Base-by-base conservation (phyloP, 192 early-diverging fungal genomes). In the Coemansia asiatica region DNA sequence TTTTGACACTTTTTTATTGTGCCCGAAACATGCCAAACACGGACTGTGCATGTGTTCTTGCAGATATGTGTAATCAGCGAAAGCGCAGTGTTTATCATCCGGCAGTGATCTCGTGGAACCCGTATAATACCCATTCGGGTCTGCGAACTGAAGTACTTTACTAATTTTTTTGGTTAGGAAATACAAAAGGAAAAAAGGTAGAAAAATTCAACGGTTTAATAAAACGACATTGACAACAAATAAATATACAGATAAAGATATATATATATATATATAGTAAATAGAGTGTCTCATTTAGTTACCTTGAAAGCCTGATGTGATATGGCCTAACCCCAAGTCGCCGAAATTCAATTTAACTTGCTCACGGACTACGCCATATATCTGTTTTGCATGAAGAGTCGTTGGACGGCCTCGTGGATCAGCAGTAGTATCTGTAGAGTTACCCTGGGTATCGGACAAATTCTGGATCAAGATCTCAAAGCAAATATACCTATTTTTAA, bases 1-100 rank as follows among this genome's bases (percentile, higher is more conserved):
- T 50, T 60, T 54, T 80, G 77, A 62, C 77, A 80, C 29, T 74
- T 80, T 63, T 80, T 80, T 35, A 80, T 80, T 2, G 77, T 80
- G 4, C 77, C 77, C 15, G 77, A 74, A 10, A 74, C 66, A 53
- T 80, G 77, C 47, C 64, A 63, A 5, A 80, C 62, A 21, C 77
- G 71, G 1, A 74, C 44, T 12, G 55, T 31, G 13, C 69, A 80
- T 33, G 53, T 61, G 26, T 60, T 19, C 56, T 71, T 74, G 51
- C 44, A 67, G 6, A 64, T 49, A 18, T 68, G 68, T 6, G 68
- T 71, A 10, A 56, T 56, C 13, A 69, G 63, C 19, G 58, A 56
- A 13, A 80, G 56, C 8, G 72, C 53, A 16, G 72, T 55, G n/a
- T 46, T 35, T 22, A 80, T 55, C 77, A 80, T 80, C 48, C 71